These are phyloP conservation scores for Achaetomium macrosporum DNA, from an alignment of 2,329 filamentous ascomycete species.

Conservation along the genomic window DNA sequence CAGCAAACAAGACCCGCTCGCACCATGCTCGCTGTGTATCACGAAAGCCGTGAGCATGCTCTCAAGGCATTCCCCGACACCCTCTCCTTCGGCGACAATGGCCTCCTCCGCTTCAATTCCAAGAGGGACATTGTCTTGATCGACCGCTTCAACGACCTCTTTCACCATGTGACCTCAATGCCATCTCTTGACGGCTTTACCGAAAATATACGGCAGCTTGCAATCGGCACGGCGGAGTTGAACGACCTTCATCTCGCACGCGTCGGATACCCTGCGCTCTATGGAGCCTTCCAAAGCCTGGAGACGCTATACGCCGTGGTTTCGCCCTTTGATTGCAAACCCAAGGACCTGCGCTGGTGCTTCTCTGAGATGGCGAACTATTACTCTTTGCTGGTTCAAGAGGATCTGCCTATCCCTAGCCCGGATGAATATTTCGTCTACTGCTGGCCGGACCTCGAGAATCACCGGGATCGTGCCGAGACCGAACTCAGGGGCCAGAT, in stretches of 20 bases:
- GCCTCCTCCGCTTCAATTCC: slow-evolving; percentile 27
- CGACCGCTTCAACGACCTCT: neutral
- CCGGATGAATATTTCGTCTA: slow-evolving; percentile 24
- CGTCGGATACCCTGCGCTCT: neutral
- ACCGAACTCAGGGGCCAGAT: neutral
- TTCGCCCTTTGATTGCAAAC: neutral
- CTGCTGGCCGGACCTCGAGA: slow-evolving; percentile 29
- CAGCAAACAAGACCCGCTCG: slow-evolving; percentile 29
- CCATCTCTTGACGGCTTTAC: slow-evolving; percentile 6
- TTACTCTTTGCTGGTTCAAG: slow-evolving; percentile 20
- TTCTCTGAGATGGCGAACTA: slow-evolving; percentile 16
- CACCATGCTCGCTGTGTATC: slow-evolving; percentile 27
- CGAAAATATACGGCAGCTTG: slow-evolving; percentile 22
- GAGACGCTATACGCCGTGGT: slow-evolving; percentile 20
- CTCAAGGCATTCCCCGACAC: slow-evolving; percentile 30
- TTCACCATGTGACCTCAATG: neutral
- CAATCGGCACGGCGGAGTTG: slow-evolving; percentile 9
- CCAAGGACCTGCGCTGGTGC: slow-evolving; percentile 24
- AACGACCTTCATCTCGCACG: neutral
- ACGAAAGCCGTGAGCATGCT: slow-evolving; percentile 31
- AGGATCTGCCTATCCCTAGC: slow-evolving; percentile 19
- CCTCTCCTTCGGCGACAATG: slow-evolving; percentile 18
- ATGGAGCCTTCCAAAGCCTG: slow-evolving; percentile 8
- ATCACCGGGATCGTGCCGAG: slow-evolving; percentile 5
- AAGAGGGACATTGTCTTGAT: slow-evolving; percentile 28